Conservation (phyloP, 2,329 filamentous ascomycete genomes). For the Nectriaceae sp. region DNA sequence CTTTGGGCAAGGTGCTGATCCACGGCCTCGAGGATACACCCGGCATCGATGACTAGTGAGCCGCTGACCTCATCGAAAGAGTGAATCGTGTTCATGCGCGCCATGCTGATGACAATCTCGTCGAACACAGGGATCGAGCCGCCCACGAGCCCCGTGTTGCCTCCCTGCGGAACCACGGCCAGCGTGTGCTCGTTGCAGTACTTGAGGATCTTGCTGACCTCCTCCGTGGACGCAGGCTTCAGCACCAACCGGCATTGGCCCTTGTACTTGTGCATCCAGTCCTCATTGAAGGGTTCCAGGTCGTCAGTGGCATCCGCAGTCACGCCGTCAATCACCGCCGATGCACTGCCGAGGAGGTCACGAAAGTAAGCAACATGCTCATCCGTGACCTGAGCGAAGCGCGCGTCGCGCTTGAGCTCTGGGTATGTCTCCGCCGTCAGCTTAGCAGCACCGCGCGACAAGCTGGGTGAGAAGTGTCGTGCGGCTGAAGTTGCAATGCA, state of each 20-base stretch:
- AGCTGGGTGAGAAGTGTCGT: slow-evolving; percentile 27
- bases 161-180: slow-evolving; percentile 94
- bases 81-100: slow-evolving; percentile 86
- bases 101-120: slow-evolving; percentile 91
- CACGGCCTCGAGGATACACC: slow-evolving; percentile 85
- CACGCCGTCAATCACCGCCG: slow-evolving; percentile 83
- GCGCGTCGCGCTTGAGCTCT: slow-evolving; percentile 74
- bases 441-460: slow-evolving; percentile 44
- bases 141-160: slow-evolving; percentile 94
- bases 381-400: slow-evolving; percentile 71
- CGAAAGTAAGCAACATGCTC: slow-evolving; percentile 86
- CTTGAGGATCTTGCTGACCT: slow-evolving; percentile 86
- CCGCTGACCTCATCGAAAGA: slow-evolving; percentile 94
- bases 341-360: slow-evolving; percentile 70
- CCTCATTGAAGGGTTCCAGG: slow-evolving; percentile 88
- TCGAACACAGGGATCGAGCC: slow-evolving; percentile 97
- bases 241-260: slow-evolving; percentile 87
- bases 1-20: slow-evolving; percentile 84
- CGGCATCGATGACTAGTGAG: slow-evolving; percentile 85
- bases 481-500: slow-evolving; percentile 33
- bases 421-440: slow-evolving; percentile 89
- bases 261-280: slow-evolving; percentile 99
- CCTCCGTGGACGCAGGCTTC: slow-evolving; percentile 79
- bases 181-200: slow-evolving; percentile 95
- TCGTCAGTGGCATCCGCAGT: slow-evolving; percentile 66